Evolutionary conservation across 441 rosid genomes (phyloP), one percentile per base, ranked within the genome.

Genomic region (Syzygium malaccense): DNA sequence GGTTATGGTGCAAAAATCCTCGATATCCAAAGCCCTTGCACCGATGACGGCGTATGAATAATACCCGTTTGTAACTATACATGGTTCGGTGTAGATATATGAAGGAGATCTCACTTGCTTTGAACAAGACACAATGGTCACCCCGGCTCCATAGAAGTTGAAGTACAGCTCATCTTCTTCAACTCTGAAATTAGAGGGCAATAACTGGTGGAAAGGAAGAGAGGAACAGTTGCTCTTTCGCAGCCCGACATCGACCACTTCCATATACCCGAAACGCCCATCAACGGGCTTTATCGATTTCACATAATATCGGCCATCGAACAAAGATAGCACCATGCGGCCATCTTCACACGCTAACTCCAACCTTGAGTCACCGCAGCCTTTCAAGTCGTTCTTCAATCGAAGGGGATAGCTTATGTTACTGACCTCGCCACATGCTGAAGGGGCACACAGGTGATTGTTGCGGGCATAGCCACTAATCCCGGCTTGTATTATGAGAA

Each of bases 251-350:
- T 45, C 48, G 2, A 45, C 48, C 60, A 56, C 60, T 56, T 20
- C 14, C 0, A 56, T 56, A 56, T 0, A 0, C 13, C 10, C 12
- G 11, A 2, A 20, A 55, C 4, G 11, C 10, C 9, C 26, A 20
- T 3, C 4, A 23, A 0, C 0, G 10, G 0, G 2, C 5, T 4
- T 1, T 10, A 57, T 57, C 5, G 0, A 57, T 57, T 57, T 57
- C n/a, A 57, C 62, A 10, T 25, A 1, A 25, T 57, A 57, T 0
- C 2, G 6, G 26, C n/a, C 62, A 57, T 13, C n/a, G 3, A 0
- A 3, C 14, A 57, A 57, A 57, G n/a, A 57, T 0, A 57, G 62
- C 0, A 25, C 0, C 6, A n/a, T 25, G n/a, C 14, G 1, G 6
- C 25, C 11, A 57, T 57, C n/a, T 57, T 57, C 3, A 25, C 62